Conservation (phyloP, 306 rosid species). For the Macrotyloma uniflorum region DNA sequence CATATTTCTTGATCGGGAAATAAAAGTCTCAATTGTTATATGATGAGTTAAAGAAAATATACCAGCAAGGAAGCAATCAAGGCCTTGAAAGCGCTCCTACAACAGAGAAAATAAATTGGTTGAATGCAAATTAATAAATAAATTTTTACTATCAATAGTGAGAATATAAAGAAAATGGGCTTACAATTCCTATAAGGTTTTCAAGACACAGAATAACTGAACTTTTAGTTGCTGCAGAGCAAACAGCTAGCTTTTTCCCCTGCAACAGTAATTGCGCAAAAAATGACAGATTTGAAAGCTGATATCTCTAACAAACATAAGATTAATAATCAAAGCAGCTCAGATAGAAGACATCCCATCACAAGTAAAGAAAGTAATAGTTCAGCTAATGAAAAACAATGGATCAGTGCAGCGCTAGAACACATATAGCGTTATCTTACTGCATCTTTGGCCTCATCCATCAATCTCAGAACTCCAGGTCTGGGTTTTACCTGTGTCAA, state of each 20-base stretch:
- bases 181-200: slow-evolving; percentile 83
- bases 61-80: slow-evolving; percentile 99
- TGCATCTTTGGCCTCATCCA: slow-evolving; percentile 90
- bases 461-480: slow-evolving; percentile 91
- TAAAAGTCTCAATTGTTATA: slow-evolving; percentile 17
- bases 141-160: neutral
- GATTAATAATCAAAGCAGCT: neutral
- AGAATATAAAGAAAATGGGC: slow-evolving; percentile 34
- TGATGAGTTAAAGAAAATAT: slow-evolving; percentile 37
- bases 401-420: slow-evolving; percentile 11
- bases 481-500: slow-evolving; percentile 81
- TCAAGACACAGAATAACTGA: slow-evolving; percentile 91
- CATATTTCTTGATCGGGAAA: slow-evolving; percentile 15
- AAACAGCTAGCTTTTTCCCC: slow-evolving; percentile 90
- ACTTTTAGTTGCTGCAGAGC: slow-evolving; percentile 98
- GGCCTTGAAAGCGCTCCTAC: slow-evolving; percentile 94
- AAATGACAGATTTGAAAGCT: slow-evolving; percentile 6
- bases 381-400: slow-evolving; percentile 25
- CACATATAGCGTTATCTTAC: slow-evolving; percentile 58
- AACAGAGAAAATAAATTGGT: slow-evolving; percentile 33
- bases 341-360: neutral
- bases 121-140: slow-evolving; percentile 8
- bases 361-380: slow-evolving; percentile 21
- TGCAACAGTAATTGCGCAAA: slow-evolving; percentile 38
- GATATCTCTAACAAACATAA: slow-evolving; percentile 14